A percentile compares a stretch with the other conserved stretches of the same genome.
Evolutionary conservation across 2,329 filamentous ascomycete species (phyloP).

Genomic region (Aspergillus ochraceus): DNA sequence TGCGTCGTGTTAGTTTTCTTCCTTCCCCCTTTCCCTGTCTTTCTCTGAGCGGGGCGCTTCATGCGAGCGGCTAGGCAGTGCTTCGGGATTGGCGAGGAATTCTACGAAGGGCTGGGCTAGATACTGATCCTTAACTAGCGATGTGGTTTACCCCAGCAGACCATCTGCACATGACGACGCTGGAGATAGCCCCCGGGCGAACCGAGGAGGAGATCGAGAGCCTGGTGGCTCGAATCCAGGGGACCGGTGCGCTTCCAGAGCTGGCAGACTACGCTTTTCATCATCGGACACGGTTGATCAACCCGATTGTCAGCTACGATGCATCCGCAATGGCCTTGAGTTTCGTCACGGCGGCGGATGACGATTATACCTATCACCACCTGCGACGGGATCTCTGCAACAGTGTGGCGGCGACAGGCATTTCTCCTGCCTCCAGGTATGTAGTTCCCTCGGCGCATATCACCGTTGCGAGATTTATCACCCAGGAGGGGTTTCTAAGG

Average conservation of each 20-base stretch:
- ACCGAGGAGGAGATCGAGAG: slow-evolving; percentile 66
- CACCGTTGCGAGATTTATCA: slow-evolving; percentile 79
- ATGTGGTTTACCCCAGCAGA: slow-evolving; percentile 84
- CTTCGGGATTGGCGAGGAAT: background rate
- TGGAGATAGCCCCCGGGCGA: slow-evolving; percentile 81
- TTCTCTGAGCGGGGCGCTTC: background rate
- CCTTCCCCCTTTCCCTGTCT: background rate
- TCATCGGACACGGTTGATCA: slow-evolving; percentile 74
- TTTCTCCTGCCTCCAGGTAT: slow-evolving; percentile 76
- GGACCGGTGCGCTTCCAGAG: slow-evolving; percentile 49
- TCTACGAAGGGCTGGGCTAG: background rate
- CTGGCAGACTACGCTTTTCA: slow-evolving; percentile 67
- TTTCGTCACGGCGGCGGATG: slow-evolving; percentile 75
- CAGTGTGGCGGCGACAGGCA: slow-evolving; percentile 59
- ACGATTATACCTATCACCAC: slow-evolving; percentile 85
- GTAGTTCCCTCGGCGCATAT: slow-evolving; percentile 87
- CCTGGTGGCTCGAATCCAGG: slow-evolving; percentile 60
- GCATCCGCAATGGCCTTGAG: slow-evolving; percentile 81
- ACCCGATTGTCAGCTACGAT: slow-evolving; percentile 81
- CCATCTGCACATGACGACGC: slow-evolving; percentile 77
- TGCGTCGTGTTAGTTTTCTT: slow-evolving; percentile 64
- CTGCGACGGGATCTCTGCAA: slow-evolving; percentile 76
- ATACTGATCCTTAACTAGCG: slow-evolving; percentile 46
- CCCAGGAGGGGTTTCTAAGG: slow-evolving; percentile 56
- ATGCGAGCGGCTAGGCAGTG: too few species aligned